Base-by-base conservation (phyloP, 345 rosid genomes). In the Hibiscus trionum region DNA sequence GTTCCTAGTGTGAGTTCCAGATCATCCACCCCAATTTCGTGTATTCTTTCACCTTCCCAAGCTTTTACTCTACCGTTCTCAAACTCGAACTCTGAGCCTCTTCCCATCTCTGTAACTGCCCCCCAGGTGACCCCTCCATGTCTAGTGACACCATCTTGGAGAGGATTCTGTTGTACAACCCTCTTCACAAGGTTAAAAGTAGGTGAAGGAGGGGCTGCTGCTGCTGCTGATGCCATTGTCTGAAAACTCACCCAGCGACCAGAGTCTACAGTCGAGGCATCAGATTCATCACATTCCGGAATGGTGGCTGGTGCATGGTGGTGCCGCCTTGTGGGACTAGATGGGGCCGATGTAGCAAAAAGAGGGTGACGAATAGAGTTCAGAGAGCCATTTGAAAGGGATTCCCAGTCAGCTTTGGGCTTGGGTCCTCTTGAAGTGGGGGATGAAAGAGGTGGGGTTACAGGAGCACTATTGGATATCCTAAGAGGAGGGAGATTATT, bases 391-490 rank as follows among this genome's bases (percentile, higher is more conserved):
- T 86, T 88, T 2, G 96, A 77, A 53, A 91, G 73, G 29, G 86
- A 85, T 35, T 93, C 92, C 77, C 92, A 80, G 53, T 79, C 85
- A 37, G 87, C 72, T 78, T 88, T 93, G 26, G 72, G 84, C 70
- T 87, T 90, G 0, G 91, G 82, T 69, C 86, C 86, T 21, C 88
- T 85, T 2, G 91, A 55, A 55, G 59, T 55, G 2, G 59, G 99
- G 69, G 99, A 95, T 2, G 98, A 93, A 2, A 90, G 82, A 1
- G 98, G 99, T 0, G 99, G 99, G 8, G 99, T 95, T 12, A 95
- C 97, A 3, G 99, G 99, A 0, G 99, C 99, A 11, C 99, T 95
- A 76, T 79, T 95, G 66, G 98, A 95, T 77, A 95, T 90, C 71
- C 98, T 85, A 44, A 95, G 89, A 76, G 91, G 90, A 0, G 97